Evolutionary conservation across 768 basidiomycete genomes (phyloP), one percentile per base, ranked within the genome.

Genomic region (Leccinum pellstonianum): DNA sequence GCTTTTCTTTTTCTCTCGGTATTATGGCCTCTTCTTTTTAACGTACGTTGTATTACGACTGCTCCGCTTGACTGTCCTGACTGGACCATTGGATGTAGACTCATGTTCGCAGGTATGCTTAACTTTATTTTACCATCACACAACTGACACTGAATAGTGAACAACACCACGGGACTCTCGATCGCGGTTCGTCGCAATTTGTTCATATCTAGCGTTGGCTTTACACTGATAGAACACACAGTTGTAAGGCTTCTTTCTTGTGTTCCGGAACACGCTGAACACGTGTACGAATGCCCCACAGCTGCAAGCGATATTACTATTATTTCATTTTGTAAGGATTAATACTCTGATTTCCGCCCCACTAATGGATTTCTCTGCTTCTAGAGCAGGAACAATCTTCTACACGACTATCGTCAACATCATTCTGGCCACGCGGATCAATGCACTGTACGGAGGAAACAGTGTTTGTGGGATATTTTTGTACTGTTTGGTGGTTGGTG

Each of bases 21-120:
- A 70, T 51, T 69, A 69, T 19, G 68, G 69, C 12, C 41, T 68
- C 31, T n/a, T 70, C 27, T 69, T 58, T 55, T 59, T 68, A 35
- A 55, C 54, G 66, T 69, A 14, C 29, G 62, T 58, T 48, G 10
- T 27, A 8, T 19, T 6, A 7, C 10, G 21, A 17, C n/a, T 25
- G n/a, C 31, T 12, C 12, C 12, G 25, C 23, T 25, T 15, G 10
- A 38, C 14, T 50, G n/a, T 50, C 27, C 27, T 62, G 38, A 63
- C n/a, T 15, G 1, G 3, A 15, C n/a, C 14, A n/a, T 33, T 33
- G 33, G 33, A 47, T 54, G 10, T 51, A 68, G 67, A 38, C 17
- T 56, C 50, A 55, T 61, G 43, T 65, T 70, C 27, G 17, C 50
- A 25, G 59, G 68, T 66, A 65, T 35, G 59, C 10, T n/a, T 37